Evolutionary conservation across 73 alveolate species (phyloP), one percentile per base, ranked within the genome.

Genomic region (Paramecium biaurelia): DNA sequence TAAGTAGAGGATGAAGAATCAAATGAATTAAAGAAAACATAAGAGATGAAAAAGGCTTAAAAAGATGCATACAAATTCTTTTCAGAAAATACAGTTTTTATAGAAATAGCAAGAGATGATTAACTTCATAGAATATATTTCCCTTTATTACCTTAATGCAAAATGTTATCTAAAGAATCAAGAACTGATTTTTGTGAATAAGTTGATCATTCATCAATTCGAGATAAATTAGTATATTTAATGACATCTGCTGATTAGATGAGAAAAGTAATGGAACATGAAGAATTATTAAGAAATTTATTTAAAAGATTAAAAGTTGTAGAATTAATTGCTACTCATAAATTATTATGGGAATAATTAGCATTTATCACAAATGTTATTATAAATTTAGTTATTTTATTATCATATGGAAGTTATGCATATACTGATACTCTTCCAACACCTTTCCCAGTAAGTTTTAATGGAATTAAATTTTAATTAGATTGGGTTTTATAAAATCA

Each of bases 241-340:
- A 89, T 89, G 94, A 57, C 43, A 11, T 43, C 28, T 10, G 85
- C 94, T 43, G 89, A 89, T 70, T 21, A 42, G 6, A 70, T 89
- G 92, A 89, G 85, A 18, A 89, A 89, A 82, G 90, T 89, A 3
- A 89, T 89, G 94, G 87, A 43, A 34, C 94, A 89, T 47, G 94
- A 89, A 28, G 94, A 89, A 72, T 37, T 24, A 14, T 45, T 76
- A 9, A 89, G 94, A 45, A 82, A 89, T 23, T 26, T 89, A 45
- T 89, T 89, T 49, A 89, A 82, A 47, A 70, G 82, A 70, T 28
- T 63, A 24, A 89, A 72, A 70, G 47, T 89, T 42, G 74, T 89
- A 4, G 94, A 82, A 9, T 23, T 89, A 11, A 89, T 89, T 70
- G 94, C 94, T 11, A 82, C 85, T 37, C 94, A 89, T 24, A 89